These are phyloP conservation scores for Neurospora sp. DNA, from an alignment of 2,329 filamentous ascomycete genomes.

Conservation along the genomic window DNA sequence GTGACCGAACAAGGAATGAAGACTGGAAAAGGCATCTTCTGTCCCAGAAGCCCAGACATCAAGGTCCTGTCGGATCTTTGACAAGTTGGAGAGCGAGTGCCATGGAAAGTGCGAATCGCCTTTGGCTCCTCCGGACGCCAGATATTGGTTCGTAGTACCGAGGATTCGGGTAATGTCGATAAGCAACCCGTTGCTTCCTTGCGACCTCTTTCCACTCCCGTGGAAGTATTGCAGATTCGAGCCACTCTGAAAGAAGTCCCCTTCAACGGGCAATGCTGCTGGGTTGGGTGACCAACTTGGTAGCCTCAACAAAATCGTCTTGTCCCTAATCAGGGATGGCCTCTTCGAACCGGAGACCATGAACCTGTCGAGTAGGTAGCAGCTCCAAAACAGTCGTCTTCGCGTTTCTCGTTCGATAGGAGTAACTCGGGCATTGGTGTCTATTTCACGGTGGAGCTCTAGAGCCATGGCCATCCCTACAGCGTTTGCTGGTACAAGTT, in stretches of 20 bases:
- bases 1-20: constrained; percentile 67
- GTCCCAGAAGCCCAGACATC: constrained; percentile 80
- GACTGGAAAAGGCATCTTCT: constrained; percentile 66
- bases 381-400: constrained; percentile 79
- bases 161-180: constrained; percentile 78
- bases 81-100: constrained; percentile 77
- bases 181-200: constrained; percentile 70
- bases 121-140: constrained; percentile 78
- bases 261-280: constrained; percentile 55
- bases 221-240: constrained; percentile 69
- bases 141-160: constrained; percentile 73
- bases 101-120: constrained; percentile 86
- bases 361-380: constrained; percentile 80
- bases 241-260: constrained; percentile 70
- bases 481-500: constrained; percentile 49
- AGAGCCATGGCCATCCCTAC: constrained; percentile 77
- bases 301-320: constrained; percentile 63
- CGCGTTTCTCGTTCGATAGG: constrained; percentile 65
- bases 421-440: constrained; percentile 50
- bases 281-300: constrained; percentile 63
- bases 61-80: constrained; percentile 75
- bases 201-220: constrained; percentile 57
- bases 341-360: constrained; percentile 71
- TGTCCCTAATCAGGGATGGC: constrained; percentile 70
- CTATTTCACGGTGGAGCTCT: constrained; percentile 69